Base-by-base conservation (phyloP, 768 basidiomycete species). In the Strobilomyces dryophilus region DNA sequence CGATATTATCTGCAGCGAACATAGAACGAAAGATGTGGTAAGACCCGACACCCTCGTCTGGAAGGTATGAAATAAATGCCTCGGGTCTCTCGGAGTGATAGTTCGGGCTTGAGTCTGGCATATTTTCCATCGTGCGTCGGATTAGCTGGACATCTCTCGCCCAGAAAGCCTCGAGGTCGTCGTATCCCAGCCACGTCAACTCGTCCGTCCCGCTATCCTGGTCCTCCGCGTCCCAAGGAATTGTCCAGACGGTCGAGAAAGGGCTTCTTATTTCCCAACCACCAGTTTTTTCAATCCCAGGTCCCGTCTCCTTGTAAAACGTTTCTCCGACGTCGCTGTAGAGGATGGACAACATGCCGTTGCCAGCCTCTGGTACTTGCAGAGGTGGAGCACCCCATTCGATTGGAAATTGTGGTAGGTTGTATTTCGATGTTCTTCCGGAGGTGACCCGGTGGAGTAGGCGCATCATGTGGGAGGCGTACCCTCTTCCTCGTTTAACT, bases 401-500 rank as follows among this genome's bases (percentile, higher is more conserved):
- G 0, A 53, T 45, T 6, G 80, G 79, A 71, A 72, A 75, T 45
- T 48, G 45, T 9, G 61, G 71, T 57, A 71, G 72, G 59, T 56
- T 43, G 45, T 49, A n/a, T 64, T 64, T 26, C 61, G 61, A 3
- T 56, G 47, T 46, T 51, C 58, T 27, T 12, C 72, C 69, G 6
- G 77, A 78, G 35, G 79, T 66, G 12, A 80, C 74, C 75, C 77
- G 79, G 60, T 87, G 84, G 34, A 87, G 51, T 21, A 87, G 73
- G 14, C 76, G 71, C 83, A 85, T 83, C 83, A 85, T 83, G 54
- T 82, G 80, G 11, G 65, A 62, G 10, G 79, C 83, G 55, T 83
- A 85, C 18, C 85, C 83, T 48, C 77, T 77, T 11, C 75, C 68
- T 49, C 82, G 75, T 18, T 81, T 72, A 29, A 59, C 51, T 0